These are phyloP conservation scores for Cryptococcus hybrid DNA, from an alignment of 1,284 basidiomycete species.

Conservation along the genomic window DNA sequence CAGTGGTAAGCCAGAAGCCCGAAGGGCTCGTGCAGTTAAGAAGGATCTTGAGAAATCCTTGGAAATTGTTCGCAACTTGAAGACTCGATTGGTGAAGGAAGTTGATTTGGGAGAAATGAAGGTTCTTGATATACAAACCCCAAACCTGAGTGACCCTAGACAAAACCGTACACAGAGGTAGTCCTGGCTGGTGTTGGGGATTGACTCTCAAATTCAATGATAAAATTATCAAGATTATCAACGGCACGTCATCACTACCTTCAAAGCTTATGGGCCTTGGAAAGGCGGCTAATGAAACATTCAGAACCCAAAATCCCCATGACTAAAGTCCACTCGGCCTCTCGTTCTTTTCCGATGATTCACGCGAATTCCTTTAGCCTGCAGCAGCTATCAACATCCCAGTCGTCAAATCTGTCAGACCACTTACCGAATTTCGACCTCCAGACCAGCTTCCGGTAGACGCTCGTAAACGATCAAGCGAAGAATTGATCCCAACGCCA, in stretches of 20 bases:
- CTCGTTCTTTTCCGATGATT: no score
- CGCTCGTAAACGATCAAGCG: no score
- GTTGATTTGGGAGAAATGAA: background rate
- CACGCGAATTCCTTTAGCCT: no score
- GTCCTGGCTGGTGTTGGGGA: background rate
- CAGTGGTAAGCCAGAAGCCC: background rate
- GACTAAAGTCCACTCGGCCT: background rate
- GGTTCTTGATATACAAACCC: background rate
- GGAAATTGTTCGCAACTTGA: background rate
- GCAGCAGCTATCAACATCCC: no score
- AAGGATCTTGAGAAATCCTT: background rate
- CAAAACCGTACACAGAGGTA: background rate
- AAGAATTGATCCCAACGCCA: no score
- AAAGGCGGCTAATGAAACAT: background rate
- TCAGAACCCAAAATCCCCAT: background rate
- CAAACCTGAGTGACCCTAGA: background rate
- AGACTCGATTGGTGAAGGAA: background rate
- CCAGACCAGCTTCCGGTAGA: no score
- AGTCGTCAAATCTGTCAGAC: no score
- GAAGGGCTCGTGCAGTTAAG: background rate
- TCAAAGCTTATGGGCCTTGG: no score
- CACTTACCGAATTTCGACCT: no score
- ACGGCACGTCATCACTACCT: no score
- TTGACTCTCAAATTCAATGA: background rate
- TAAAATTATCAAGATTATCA: no score